These are phyloP conservation scores for Ascochyta fabae DNA, from an alignment of 2,329 filamentous ascomycete species.

Conservation along the genomic window DNA sequence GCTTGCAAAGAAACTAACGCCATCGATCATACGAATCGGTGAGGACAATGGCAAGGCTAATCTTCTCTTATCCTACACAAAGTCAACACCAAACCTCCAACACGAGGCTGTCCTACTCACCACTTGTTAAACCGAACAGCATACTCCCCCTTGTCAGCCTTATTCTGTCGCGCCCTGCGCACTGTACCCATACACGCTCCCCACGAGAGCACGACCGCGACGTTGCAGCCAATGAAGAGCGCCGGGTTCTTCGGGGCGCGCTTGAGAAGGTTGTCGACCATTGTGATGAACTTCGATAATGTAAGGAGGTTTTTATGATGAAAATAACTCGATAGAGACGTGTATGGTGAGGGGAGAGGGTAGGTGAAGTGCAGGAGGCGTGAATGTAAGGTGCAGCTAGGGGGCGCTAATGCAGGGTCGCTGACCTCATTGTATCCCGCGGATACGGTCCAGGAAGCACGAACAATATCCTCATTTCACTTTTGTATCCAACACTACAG, in stretches of 20 bases:
- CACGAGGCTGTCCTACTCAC: background rate
- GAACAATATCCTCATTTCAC: background rate
- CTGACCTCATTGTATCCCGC: conserved; percentile 11
- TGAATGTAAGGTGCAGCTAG: background rate
- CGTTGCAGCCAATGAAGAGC: conserved; percentile 12
- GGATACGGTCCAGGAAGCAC: background rate
- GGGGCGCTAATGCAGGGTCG: conserved; percentile 4
- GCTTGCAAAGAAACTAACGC: too few species aligned
- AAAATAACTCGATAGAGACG: background rate
- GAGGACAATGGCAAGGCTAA: background rate
- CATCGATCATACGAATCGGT: too few species aligned
- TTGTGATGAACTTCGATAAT: background rate
- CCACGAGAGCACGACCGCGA: conserved; percentile 11
- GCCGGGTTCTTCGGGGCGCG: conserved; percentile 12
- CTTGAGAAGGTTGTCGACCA: conserved; percentile 13
- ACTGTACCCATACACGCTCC: conserved; percentile 11
- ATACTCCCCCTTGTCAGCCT: background rate
- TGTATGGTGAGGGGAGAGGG: background rate
- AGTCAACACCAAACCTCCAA: background rate
- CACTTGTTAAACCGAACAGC: conserved; percentile 1
- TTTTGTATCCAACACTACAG: background rate
- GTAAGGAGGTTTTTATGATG: background rate
- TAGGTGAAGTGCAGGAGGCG: background rate
- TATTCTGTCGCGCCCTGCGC: background rate
- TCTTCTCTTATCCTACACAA: conserved; percentile 3